A percentile compares a stretch with the other conserved stretches of the same genome.
Conservation (phyloP, 305 asterid species). For the Salvia sclarea region DNA sequence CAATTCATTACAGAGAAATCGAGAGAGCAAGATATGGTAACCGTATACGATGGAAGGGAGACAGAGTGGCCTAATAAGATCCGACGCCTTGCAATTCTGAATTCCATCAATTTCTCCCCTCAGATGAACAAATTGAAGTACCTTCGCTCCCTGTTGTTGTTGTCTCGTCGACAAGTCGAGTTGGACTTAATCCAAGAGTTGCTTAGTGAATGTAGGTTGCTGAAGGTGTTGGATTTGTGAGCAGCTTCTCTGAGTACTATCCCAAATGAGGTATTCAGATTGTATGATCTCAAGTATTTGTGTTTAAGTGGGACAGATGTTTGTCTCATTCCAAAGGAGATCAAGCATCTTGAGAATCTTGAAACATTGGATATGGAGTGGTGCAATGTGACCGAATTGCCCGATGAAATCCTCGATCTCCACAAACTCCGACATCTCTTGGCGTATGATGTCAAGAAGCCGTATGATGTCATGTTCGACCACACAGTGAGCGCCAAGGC, state of each 20-base stretch:
- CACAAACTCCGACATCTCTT: neutral
- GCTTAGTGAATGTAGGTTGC: neutral
- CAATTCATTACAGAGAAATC: conserved; percentile 31
- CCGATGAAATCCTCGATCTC: neutral
- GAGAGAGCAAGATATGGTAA: conserved; percentile 26
- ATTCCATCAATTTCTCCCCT: neutral
- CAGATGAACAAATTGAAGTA: neutral
- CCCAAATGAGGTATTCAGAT: neutral
- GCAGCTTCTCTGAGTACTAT: neutral
- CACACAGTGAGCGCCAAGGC: neutral
- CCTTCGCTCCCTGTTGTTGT: conserved; percentile 31
- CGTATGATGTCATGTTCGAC: neutral
- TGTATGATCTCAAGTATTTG: neutral
- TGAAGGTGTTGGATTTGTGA: neutral
- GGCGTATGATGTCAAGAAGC: neutral
- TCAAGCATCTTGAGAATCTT: no score
- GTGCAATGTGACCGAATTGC: neutral
- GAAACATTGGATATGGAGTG: no score
- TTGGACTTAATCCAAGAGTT: neutral
- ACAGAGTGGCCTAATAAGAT: conserved; percentile 18
- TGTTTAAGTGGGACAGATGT: neutral
- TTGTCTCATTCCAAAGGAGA: no score
- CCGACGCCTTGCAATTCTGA: conserved; percentile 36
- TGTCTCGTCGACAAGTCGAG: neutral
- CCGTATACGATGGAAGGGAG: neutral